Evolutionary conservation across 257 asterid species (phyloP).

Genomic region (Solanum rostratum): DNA sequence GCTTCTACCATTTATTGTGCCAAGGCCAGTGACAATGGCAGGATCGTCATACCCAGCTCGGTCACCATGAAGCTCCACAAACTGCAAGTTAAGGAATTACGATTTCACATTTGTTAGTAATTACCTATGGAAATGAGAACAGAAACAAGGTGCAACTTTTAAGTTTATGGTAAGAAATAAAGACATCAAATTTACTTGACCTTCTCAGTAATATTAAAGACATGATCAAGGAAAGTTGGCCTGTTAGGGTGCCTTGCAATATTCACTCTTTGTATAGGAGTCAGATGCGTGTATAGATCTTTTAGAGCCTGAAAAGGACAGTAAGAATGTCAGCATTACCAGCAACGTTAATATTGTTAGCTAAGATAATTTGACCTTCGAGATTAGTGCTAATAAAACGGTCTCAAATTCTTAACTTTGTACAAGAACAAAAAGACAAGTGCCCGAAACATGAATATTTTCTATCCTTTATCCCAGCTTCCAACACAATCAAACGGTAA

Average conservation of each 20-base stretch:
- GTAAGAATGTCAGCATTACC: background rate
- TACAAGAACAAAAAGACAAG: background rate
- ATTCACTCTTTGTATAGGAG: conserved; percentile 74
- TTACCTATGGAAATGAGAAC: background rate
- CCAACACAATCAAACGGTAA: background rate
- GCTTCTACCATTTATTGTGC: conserved; percentile 66
- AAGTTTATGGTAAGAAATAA: background rate
- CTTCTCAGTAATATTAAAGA: conserved; percentile 79
- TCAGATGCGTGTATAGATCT: conserved; percentile 61
- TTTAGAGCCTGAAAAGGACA: conserved; percentile 62
- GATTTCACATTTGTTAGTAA: background rate
- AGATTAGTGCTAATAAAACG: background rate
- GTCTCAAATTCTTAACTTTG: background rate
- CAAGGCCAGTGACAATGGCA: conserved; percentile 81
- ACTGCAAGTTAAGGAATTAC: conserved; percentile 23
- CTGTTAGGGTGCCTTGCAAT: conserved; percentile 86
- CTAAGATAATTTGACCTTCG: background rate
- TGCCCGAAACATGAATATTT: background rate
- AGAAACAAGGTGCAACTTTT: background rate
- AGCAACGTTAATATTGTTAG: background rate
- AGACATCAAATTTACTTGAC: conserved; percentile 21
- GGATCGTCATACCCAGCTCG: conserved; percentile 93
- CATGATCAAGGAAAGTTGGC: conserved; percentile 87
- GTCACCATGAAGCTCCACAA: conserved; percentile 95
- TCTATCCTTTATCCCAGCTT: background rate